Evolutionary conservation across 75 land plant species (phyloP).

Genomic region (Pinus taeda): DNA sequence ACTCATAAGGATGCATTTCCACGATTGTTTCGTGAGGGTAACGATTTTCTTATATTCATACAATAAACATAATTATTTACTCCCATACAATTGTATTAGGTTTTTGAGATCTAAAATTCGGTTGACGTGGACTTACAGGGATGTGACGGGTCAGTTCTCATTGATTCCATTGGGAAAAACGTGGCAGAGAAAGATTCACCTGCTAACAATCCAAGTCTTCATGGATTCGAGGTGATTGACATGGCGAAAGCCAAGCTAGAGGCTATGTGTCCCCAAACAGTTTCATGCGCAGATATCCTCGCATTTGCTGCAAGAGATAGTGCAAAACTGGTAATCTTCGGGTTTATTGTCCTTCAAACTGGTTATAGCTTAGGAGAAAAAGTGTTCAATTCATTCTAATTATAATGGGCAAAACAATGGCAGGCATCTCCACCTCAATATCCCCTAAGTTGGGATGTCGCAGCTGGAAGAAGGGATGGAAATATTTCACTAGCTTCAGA

Average conservation of each 20-base stretch:
- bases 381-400: neutral
- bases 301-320: slow-evolving; percentile 27
- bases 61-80: too few relatives aligned
- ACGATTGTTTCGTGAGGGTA: slow-evolving; percentile 20
- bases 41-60: neutral
- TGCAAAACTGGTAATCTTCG: slow-evolving; percentile 7
- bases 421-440: slow-evolving; percentile 13
- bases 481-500: slow-evolving; percentile 35
- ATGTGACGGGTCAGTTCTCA: slow-evolving; percentile 29
- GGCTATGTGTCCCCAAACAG: slow-evolving; percentile 14
- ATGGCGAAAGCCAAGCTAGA: slow-evolving; percentile 23
- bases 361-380: neutral
- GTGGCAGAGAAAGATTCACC: slow-evolving; percentile 22
- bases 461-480: slow-evolving; percentile 72
- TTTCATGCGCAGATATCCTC: slow-evolving; percentile 33
- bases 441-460: slow-evolving; percentile 30
- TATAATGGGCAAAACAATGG: neutral
- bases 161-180: slow-evolving; percentile 10
- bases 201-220: slow-evolving; percentile 17
- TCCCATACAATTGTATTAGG: too few relatives aligned
- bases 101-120: too few relatives aligned
- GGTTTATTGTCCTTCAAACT: neutral
- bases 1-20: slow-evolving; percentile 24
- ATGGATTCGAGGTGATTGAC: slow-evolving; percentile 25
- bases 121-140: slow-evolving; percentile 15